Evolutionary conservation across 2,329 filamentous ascomycete genomes (phyloP), one percentile per base, ranked within the genome.

Genomic region (Sporothrix humicola): DNA sequence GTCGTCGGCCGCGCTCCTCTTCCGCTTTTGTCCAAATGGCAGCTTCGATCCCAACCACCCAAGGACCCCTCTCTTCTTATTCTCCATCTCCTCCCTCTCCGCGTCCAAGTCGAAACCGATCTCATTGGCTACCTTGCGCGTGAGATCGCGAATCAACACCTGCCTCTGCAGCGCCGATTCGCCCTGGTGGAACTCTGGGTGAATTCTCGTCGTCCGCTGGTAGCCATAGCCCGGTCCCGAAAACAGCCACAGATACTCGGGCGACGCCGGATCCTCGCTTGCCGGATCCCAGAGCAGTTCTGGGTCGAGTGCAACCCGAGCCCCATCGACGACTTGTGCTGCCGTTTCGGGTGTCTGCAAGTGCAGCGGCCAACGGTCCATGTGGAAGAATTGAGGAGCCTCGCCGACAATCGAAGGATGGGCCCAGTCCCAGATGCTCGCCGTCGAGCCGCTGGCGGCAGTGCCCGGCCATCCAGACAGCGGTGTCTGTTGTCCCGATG

Each of bases 351-450:
- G 69, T 7, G 74, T 78, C 76, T 86, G 83, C 71, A 84, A 77
- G 37, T 82, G 77, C 23, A 83, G 59, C 50, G 86, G 86, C 86
- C 86, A 88, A 54, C 85, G 82, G 77, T 84, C 80, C 61, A 88
- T 78, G 75, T 80, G 78, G 79, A 86, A 88, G 77, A 82, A 87
- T 6, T 77, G 75, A 63, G 76, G 77, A 70, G 76, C 68, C 58
- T n/a, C 31, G 12, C 78, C 78, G 17, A 77, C 76, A 8, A 79
- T 77, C 20, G 61, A 59, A 1, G 77, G 74, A 48, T 73, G 58
- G 6, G 80, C 82, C 79, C 81, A 83, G 75, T 81, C 79, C 82
- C 82, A 83, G 69, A 81, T 74, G 4, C 79, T 75, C 79, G 72
- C 23, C 13, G 26, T 12, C 5, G 26, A 13, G 15, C 13, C n/a